Conservation (phyloP, 495 filamentous ascomycete genomes). For the Sordaria brevicollis region DNA sequence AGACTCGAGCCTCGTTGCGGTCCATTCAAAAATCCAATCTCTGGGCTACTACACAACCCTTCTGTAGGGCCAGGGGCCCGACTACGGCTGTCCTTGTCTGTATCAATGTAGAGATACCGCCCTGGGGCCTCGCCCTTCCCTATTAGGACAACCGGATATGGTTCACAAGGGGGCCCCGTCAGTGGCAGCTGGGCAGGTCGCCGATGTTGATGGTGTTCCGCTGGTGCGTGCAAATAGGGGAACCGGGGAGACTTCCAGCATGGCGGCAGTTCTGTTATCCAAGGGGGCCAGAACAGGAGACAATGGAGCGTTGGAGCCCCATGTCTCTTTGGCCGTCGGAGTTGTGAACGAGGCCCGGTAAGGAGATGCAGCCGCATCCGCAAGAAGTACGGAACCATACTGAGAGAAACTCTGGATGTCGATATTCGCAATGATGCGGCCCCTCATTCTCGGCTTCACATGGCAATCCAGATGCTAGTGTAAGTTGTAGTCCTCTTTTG, state of each 20-base stretch:
- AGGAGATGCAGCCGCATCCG: conserved; percentile 3
- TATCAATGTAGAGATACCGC: background rate
- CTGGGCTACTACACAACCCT: background rate
- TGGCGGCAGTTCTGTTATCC: background rate
- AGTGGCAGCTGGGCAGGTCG: conserved; percentile 9
- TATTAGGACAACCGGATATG: conserved; percentile 10
- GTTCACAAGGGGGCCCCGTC: conserved; percentile 4
- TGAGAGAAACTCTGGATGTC: background rate
- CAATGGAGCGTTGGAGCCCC: background rate
- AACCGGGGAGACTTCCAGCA: background rate
- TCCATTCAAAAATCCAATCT: background rate
- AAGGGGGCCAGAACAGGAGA: background rate
- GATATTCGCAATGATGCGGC: background rate
- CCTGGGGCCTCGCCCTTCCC: background rate
- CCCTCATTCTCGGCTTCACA: background rate
- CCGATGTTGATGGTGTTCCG: conserved; percentile 9
- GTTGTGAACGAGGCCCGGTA: conserved; percentile 5
- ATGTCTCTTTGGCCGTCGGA: background rate
- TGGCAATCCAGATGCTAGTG: background rate
- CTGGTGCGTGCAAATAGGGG: background rate
- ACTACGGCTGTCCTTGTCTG: background rate
- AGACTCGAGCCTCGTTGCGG: background rate
- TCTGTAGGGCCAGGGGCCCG: background rate
- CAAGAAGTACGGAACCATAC: background rate
- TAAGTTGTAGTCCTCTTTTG: background rate